Conservation (phyloP, 1,284 basidiomycete species). For the Apiotrichum laibachii region DNA sequence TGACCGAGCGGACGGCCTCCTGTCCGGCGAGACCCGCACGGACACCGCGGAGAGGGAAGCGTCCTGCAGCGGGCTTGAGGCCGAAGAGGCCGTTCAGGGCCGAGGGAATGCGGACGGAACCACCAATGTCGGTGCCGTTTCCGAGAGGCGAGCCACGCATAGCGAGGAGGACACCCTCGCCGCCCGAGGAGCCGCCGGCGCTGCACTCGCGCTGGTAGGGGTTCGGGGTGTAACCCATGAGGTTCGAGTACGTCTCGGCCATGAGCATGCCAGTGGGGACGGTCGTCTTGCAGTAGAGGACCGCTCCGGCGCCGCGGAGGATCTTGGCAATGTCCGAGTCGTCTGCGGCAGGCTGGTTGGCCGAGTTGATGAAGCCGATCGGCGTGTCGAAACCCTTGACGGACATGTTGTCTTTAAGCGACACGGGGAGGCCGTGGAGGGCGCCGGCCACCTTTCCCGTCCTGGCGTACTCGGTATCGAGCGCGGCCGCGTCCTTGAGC, state of each 20-base stretch:
- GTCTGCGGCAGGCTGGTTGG: slow-evolving; percentile 13
- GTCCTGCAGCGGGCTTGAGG: slow-evolving; percentile 65
- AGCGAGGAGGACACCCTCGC: slow-evolving; percentile 59
- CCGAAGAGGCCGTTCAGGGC: slow-evolving; percentile 66
- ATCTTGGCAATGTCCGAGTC: slow-evolving; percentile 20
- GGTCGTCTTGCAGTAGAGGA: slow-evolving; percentile 15
- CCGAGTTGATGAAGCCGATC: slow-evolving; percentile 16
- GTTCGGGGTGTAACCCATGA: slow-evolving; percentile 43
- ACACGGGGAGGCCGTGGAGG: slow-evolving; percentile 63
- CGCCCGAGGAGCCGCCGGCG: slow-evolving; percentile 62
- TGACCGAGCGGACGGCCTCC: slow-evolving; percentile 64
- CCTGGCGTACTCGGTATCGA: slow-evolving; percentile 46
- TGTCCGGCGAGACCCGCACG: slow-evolving; percentile 63
- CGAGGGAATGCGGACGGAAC: slow-evolving; percentile 66
- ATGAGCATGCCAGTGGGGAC: slow-evolving; percentile 15
- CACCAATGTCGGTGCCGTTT: slow-evolving; percentile 68
- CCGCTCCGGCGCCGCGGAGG: slow-evolving; percentile 20
- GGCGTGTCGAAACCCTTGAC: slow-evolving; percentile 41
- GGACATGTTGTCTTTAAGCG: slow-evolving; percentile 56
- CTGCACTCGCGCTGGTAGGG: slow-evolving; percentile 50
- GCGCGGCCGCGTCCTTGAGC: slow-evolving; percentile 38
- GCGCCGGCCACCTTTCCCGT: slow-evolving; percentile 58
- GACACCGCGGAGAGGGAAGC: slow-evolving; percentile 55
- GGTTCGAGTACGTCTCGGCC: slow-evolving; percentile 17
- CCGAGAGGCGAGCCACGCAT: slow-evolving; percentile 62